These are phyloP conservation scores for Nidula niveotomentosa DNA, from an alignment of 1,284 basidiomycete species.

Conservation along the genomic window DNA sequence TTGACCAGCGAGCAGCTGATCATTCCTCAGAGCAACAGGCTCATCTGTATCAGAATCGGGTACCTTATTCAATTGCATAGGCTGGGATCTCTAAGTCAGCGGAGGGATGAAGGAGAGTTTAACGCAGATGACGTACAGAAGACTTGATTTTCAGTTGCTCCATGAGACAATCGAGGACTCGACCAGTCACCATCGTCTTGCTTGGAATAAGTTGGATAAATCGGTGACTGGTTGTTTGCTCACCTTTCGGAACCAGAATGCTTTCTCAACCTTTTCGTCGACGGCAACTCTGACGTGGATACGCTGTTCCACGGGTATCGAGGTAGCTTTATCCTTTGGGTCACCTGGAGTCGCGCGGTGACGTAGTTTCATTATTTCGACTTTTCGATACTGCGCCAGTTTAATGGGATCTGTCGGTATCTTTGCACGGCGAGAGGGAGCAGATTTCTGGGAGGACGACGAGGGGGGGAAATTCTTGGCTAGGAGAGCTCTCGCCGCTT, in stretches of 20 bases:
- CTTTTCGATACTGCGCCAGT: constrained; percentile 49
- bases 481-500: constrained; percentile 51
- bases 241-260: constrained; percentile 74
- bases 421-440: constrained; percentile 20
- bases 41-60: constrained; percentile 15
- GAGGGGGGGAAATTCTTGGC: constrained; percentile 49
- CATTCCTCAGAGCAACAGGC: constrained; percentile 33
- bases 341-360: constrained; percentile 66
- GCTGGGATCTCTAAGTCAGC: constrained; percentile 16
- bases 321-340: constrained; percentile 45
- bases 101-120: background rate
- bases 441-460: constrained; percentile 13
- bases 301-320: constrained; percentile 51
- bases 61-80: constrained; percentile 25
- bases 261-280: constrained; percentile 32
- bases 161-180: constrained; percentile 45
- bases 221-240: background rate
- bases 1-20: constrained; percentile 35
- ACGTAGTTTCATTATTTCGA: constrained; percentile 72
- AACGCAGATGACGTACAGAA: background rate
- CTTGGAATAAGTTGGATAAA: constrained; percentile 3
- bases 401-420: constrained; percentile 52
- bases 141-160: constrained; percentile 29
- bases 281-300: constrained; percentile 50
- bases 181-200: constrained; percentile 45